A percentile compares a stretch with the other conserved stretches of the same genome.
These are phyloP conservation scores for Pelargonium fulgidum DNA, from an alignment of 441 rosid genomes.

Conservation along the genomic window DNA sequence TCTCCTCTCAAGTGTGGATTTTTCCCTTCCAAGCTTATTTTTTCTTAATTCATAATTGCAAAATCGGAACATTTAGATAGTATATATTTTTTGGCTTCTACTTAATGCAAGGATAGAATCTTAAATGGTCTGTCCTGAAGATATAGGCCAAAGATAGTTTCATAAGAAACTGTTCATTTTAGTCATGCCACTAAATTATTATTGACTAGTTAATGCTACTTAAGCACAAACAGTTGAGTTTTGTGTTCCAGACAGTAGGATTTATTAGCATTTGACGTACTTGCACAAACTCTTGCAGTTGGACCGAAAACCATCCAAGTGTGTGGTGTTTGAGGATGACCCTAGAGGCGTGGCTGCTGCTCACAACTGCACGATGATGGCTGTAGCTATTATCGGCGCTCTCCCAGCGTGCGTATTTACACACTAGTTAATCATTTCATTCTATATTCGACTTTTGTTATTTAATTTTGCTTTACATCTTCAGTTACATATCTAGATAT, in stretches of 20 bases:
- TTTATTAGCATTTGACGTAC: background rate
- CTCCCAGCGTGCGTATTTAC: slow-evolving; percentile 67
- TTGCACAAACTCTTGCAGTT: slow-evolving; percentile 41
- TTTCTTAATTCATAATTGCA: background rate
- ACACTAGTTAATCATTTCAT: background rate
- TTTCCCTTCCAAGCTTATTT: background rate
- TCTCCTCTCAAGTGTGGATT: background rate
- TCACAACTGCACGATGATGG: slow-evolving; percentile 98
- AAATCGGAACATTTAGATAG: background rate
- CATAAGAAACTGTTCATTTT: no score
- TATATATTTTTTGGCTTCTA: no score
- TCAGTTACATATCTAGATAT: background rate
- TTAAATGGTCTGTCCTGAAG: no score
- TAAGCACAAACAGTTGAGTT: no score
- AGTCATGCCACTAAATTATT: no score
- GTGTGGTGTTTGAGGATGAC: slow-evolving; percentile 88
- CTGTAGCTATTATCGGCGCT: slow-evolving; percentile 74
- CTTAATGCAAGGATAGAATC: no score
- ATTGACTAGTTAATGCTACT: no score
- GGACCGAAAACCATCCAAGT: slow-evolving; percentile 89
- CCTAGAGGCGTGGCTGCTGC: slow-evolving; percentile 88
- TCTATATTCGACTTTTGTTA: background rate
- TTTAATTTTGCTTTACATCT: background rate
- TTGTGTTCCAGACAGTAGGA: no score
- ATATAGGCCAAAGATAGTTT: no score